Conservation (phyloP, 129 eudicot genomes). For the Logfia minima region DNA sequence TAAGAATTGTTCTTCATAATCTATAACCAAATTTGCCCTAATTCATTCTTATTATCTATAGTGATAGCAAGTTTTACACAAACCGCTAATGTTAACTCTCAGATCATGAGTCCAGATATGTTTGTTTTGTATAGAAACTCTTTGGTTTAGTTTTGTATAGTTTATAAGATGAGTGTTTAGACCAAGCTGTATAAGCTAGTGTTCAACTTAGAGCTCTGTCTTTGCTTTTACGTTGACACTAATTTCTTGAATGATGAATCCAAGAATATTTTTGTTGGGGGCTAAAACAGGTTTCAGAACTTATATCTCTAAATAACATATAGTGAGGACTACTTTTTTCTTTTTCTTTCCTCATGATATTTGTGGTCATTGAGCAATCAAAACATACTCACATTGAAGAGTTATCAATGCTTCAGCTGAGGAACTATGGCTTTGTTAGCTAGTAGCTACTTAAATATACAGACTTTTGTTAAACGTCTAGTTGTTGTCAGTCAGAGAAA, state of each 20-base stretch:
- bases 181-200: constrained; percentile 1
- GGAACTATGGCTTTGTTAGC: neutral
- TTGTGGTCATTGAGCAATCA: neutral
- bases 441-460: neutral
- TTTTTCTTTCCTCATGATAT: neutral
- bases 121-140: constrained; percentile 5
- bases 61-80: neutral
- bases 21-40: constrained; percentile 4
- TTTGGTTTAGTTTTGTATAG: neutral
- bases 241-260: neutral
- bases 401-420: neutral
- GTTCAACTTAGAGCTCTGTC: neutral
- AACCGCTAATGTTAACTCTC: neutral
- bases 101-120: constrained; percentile 3
- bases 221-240: neutral
- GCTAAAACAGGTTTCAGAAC: neutral
- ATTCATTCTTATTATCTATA: neutral
- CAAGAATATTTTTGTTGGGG: neutral
- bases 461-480: neutral
- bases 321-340: neutral
- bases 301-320: constrained; percentile 4
- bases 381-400: neutral
- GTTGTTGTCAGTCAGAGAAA: neutral
- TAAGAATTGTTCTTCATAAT: neutral
- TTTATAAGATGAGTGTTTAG: constrained; percentile 6